phyloP scores from a whole-genome alignment of 106 monocot genomes.

The Amphibolis antarctica region DNA sequence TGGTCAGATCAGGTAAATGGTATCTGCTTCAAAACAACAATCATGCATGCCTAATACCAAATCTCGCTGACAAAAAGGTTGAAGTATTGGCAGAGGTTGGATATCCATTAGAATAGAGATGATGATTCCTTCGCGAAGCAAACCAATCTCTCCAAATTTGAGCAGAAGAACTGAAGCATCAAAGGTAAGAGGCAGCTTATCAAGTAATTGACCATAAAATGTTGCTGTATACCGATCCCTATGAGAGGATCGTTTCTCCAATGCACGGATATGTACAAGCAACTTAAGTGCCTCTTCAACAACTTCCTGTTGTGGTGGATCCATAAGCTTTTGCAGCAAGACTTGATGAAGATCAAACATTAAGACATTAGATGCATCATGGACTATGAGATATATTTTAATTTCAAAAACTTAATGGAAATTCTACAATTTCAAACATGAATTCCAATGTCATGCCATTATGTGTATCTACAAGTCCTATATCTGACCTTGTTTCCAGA shows the following conservation, averaged over 20 bases:
- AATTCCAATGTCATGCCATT: too few relatives aligned
- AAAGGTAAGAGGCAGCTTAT: slow-evolving; percentile 64
- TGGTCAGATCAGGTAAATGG: neutral
- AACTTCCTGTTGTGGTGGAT: slow-evolving; percentile 43
- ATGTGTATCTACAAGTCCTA: too few relatives aligned
- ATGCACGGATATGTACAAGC: slow-evolving; percentile 51
- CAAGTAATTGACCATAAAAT: slow-evolving; percentile 66
- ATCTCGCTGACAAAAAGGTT: slow-evolving; percentile 56
- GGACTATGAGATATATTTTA: too few relatives aligned
- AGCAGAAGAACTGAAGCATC: slow-evolving; percentile 59
- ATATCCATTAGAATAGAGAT: slow-evolving; percentile 61
- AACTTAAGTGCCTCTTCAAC: slow-evolving; percentile 50
- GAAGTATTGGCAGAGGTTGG: slow-evolving; percentile 58
- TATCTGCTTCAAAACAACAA: neutral
- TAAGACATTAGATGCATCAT: neutral
- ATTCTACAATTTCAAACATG: too few relatives aligned
- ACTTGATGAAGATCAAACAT: slow-evolving; percentile 13
- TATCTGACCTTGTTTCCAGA: too few relatives aligned
- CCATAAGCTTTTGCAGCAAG: slow-evolving; percentile 64
- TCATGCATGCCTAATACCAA: slow-evolving; percentile 37
- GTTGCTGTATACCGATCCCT: slow-evolving; percentile 60
- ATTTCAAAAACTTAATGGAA: too few relatives aligned
- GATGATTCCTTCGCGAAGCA: slow-evolving; percentile 52
- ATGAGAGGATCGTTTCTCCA: slow-evolving; percentile 27
- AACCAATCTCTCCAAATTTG: slow-evolving; percentile 61